Base-by-base conservation (phyloP, 257 asterid genomes). In the Salvia splendens region DNA sequence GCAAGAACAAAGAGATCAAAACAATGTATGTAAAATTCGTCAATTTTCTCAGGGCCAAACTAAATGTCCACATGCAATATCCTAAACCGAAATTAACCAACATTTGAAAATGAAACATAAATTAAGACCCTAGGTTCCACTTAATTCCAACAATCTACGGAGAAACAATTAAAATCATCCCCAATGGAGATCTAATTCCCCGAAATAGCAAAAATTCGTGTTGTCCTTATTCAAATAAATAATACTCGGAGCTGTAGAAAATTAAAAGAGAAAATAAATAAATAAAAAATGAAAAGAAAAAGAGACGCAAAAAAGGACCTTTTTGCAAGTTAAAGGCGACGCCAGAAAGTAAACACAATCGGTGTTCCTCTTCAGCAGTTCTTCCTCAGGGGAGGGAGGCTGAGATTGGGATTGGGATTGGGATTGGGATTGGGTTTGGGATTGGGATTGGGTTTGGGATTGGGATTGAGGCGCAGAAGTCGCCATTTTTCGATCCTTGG, bases 341-440 rank as follows among this genome's bases (percentile, higher is more conserved):
- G 98, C 98, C 9, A 92, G 83, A 77, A 92, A 92, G 86, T 92
- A 92, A 45, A 92, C 95, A 73, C 98, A 89, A 73, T 92, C 96
- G 50, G 96, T 89, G 83, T 81, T 87, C 35, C 91, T 76, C 78
- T 84, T 92, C 45, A 74, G 82, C 62, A 83, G 84, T 68, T 84
- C 95, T 52, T 89, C 96, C 61, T 84, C 92, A 63, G 77, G 76
- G n/a, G 83, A 49, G 41, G 65, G 75, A 51, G 86, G 78, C 42
- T 75, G 84, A 6, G 75, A 24, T 57, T 73, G 82, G 11, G 79
- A 59, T 69, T 78, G 67, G 12, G 74, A 52, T 72, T 78, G 83
- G 30, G 79, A 59, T 69, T 78, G 67, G 12, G 74, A 52, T 72
- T 78, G 83, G 30, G n/a, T n/a, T 57, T 73, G 82, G 11, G 79